Conservation (phyloP, 1,284 basidiomycete genomes). For the Ustilago tritici region DNA sequence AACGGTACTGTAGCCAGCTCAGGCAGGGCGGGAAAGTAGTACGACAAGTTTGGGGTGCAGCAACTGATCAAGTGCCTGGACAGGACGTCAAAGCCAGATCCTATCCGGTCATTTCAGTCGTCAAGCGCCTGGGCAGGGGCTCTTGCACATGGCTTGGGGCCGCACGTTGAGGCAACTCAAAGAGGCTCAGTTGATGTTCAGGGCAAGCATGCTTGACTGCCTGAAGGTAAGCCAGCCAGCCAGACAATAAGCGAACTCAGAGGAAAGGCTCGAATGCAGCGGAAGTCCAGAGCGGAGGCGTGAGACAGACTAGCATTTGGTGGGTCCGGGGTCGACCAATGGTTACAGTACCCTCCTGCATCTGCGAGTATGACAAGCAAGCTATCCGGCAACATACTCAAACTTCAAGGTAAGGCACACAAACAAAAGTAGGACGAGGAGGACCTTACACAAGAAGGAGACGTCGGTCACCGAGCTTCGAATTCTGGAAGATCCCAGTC, state of each 20-base stretch:
- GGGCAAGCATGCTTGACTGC: slow-evolving; percentile 10
- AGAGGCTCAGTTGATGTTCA: slow-evolving; percentile 1
- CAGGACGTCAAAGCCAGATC: not conserved
- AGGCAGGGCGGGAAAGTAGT: slow-evolving; percentile 1
- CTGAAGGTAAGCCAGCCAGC: not conserved
- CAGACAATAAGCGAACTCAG: slow-evolving; percentile 6
- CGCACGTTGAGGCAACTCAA: not conserved
- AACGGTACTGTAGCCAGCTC: not conserved
- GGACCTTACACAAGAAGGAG: not conserved
- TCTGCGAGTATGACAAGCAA: slow-evolving; percentile 1
- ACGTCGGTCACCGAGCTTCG: slow-evolving; percentile 10
- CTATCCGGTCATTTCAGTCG: not conserved
- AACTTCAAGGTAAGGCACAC: not conserved
- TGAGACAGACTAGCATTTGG: slow-evolving; percentile 9
- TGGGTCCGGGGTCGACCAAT: slow-evolving; percentile 45
- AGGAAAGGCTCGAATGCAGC: slow-evolving; percentile 1
- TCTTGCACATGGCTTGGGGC: not conserved
- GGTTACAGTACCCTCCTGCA: slow-evolving; percentile 12
- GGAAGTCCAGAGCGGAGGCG: slow-evolving; percentile 1
- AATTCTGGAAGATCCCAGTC: not conserved
- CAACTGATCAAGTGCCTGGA: slow-evolving; percentile 6
- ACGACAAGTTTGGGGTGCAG: slow-evolving; percentile 23
- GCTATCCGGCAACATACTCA: slow-evolving; percentile 1
- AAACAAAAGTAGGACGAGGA: not conserved
- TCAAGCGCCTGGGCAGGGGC: not conserved